Conservation (phyloP, 1,284 basidiomycete genomes). For the Pseudozyma thailandica region DNA sequence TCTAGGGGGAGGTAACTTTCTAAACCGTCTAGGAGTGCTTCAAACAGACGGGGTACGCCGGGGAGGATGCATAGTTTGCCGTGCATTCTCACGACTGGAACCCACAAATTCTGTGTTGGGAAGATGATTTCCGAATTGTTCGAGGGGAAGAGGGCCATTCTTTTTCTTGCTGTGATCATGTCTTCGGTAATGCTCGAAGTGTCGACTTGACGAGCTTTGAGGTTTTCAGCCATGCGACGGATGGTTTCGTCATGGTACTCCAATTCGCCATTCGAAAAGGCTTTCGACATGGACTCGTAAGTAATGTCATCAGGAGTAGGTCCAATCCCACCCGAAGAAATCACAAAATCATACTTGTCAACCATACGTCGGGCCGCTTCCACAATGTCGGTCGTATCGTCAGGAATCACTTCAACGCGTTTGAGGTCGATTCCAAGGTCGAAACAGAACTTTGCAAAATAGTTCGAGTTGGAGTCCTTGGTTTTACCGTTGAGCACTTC, state of each 20-base stretch:
- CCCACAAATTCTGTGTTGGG: constrained; percentile 73
- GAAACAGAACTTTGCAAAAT: constrained; percentile 69
- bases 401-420: constrained; percentile 87
- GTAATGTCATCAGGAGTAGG: constrained; percentile 74
- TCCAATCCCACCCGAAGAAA: constrained; percentile 59
- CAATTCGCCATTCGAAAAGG: constrained; percentile 76
- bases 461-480: constrained; percentile 80
- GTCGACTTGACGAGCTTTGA: constrained; percentile 74
- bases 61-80: constrained; percentile 89
- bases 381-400: constrained; percentile 86
- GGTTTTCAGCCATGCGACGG: constrained; percentile 77
- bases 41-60: constrained; percentile 87
- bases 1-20: constrained; percentile 72
- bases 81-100: constrained; percentile 83
- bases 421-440: constrained; percentile 66
- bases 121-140: constrained; percentile 58
- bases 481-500: constrained; percentile 76
- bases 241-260: constrained; percentile 83
- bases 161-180: constrained; percentile 57
- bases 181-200: constrained; percentile 75
- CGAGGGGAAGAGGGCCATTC: constrained; percentile 63
- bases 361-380: constrained; percentile 86
- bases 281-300: constrained; percentile 84
- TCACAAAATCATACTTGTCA: constrained; percentile 40
- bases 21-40: constrained; percentile 70